Evolutionary conservation across 2,329 filamentous ascomycete genomes (phyloP), one percentile per base, ranked within the genome.

Genomic region (Fonsecaea monophora): DNA sequence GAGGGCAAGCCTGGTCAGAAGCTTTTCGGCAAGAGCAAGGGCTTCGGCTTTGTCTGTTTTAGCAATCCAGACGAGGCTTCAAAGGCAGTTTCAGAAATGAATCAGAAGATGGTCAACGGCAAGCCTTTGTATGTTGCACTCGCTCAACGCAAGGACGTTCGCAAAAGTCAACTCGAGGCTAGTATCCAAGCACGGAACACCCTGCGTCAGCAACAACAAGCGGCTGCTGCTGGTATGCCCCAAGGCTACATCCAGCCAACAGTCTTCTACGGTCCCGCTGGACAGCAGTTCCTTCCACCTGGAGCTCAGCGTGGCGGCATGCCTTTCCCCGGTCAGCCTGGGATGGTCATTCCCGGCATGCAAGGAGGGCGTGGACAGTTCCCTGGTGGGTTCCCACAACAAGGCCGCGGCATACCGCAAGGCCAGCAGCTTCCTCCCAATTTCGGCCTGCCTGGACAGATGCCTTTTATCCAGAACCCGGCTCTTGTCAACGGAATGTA

Each of bases 11-110:
- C 83, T 63, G 83, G 86, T 76, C 88, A 88, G 83, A 87, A 86
- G 80, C 78, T 84, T 60, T 86, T 96, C 68, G 95, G 95, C 80
- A 98, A 98, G 91, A 97, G 93, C 90, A 99, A 98, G 87, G 95
- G 95, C 80, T 99, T 99, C 80, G 95, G 95, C 76, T 99, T 99
- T 81, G 95, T 99, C 78, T 99, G 95, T 91, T 99, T 99, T 86
- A 95, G 92, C 87, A 98, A 96, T 86, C 94, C 95, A 68, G 95
- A 99, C 76, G 95, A 99, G 81, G 95, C 95, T 73, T 97, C 94
- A 83, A 98, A 98, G 89, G 95, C 95, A 72, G 94, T 99, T 72
- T 93, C 94, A 68, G 95, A 99, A 82, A 97, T 98, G 92, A 99
- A 99, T 86, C 94, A 98, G 86, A 93, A 95, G 82, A 99, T 99